Percentiles rank a stretch among this genome's conserved stretches.
These are phyloP conservation scores for Pichia sp. DNA, from an alignment of 1,139 yeast genomes.

Conservation along the genomic window DNA sequence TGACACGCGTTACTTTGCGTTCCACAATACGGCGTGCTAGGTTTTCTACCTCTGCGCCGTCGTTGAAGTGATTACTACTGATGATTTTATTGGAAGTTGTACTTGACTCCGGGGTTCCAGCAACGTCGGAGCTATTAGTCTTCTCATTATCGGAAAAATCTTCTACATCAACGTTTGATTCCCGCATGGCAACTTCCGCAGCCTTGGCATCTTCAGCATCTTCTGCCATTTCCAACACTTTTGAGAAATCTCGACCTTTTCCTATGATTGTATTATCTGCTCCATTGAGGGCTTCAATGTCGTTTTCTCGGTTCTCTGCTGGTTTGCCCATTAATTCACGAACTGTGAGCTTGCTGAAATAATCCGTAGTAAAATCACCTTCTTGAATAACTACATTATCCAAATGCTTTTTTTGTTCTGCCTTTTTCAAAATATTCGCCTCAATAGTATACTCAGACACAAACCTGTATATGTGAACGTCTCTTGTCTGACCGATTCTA, in stretches of 20 bases:
- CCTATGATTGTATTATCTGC: constrained; percentile 26
- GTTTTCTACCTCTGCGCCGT: constrained; percentile 24
- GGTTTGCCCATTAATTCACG: constrained; percentile 64
- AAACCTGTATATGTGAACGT: constrained; percentile 93
- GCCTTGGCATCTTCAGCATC: constrained; percentile 95
- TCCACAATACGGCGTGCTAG: constrained; percentile 25
- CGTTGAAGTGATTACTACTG: constrained; percentile 15
- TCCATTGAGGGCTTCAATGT: constrained; percentile 29
- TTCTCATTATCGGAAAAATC: constrained; percentile 59
- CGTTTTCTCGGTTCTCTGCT: constrained; percentile 32
- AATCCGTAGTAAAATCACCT: constrained; percentile 97
- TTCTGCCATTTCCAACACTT: constrained; percentile 84
- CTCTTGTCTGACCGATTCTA: constrained; percentile 96
- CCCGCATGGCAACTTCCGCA: constrained; percentile 83
- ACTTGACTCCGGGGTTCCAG: neutral
- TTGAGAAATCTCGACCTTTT: constrained; percentile 53
- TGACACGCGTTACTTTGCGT: constrained; percentile 18
- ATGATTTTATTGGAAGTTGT: neutral
- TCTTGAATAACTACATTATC: constrained; percentile 97
- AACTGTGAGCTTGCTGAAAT: constrained; percentile 86
- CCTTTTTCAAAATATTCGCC: constrained; percentile 88
- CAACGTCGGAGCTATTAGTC: neutral
- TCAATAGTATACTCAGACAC: constrained; percentile 96
- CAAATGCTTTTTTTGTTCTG: constrained; percentile 90
- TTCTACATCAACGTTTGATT: constrained; percentile 76